Evolutionary conservation across 257 asterid species (phyloP), one percentile per base, ranked within the genome.

Genomic region (Jacaranda copaia): DNA sequence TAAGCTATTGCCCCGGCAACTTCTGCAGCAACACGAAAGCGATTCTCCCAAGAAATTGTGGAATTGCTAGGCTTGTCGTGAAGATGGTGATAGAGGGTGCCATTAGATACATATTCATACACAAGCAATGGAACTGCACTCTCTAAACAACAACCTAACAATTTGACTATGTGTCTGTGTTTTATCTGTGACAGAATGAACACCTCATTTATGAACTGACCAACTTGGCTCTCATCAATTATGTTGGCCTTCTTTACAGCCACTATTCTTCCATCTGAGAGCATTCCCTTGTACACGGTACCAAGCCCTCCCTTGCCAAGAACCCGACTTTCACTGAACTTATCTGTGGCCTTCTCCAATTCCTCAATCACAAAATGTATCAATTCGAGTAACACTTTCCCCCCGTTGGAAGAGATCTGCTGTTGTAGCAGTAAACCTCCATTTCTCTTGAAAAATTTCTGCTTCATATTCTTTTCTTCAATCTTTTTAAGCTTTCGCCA

Each of bases 171-270:
- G 66, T 82, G 80, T 38, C 86, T 78, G 25, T 82, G 87, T 59
- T 75, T 81, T 76, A 86, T 81, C 15, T 84, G 85, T 11, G 88
- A 80, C 42, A 82, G 78, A 46, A 84, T 77, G 13, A 77, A 35
- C 11, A 86, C 85, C 67, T 86, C 90, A 43, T 84, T 86, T 18
- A 84, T 70, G 43, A 86, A 86, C 8, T 84, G 90, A 3, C 46
- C 70, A 6, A 86, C 77, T 67, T 84, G 88, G 19, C 65, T 4
- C 13, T 79, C 68, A 53, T 76, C 85, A 9, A 76, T 56, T 73
- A 79, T 72, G 68, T 86, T 84, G 39, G 86, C 81, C 68, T 76
- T 86, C 62, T 84, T 86, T 6, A 84, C 85, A 0, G 90, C 88
- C 1, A 84, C 82, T 49, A 83, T 83, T 71, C 79, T 58, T n/a